phyloP scores from a whole-genome alignment of 176 grass and related monocot genomes.

The Melocanna baccifera region DNA sequence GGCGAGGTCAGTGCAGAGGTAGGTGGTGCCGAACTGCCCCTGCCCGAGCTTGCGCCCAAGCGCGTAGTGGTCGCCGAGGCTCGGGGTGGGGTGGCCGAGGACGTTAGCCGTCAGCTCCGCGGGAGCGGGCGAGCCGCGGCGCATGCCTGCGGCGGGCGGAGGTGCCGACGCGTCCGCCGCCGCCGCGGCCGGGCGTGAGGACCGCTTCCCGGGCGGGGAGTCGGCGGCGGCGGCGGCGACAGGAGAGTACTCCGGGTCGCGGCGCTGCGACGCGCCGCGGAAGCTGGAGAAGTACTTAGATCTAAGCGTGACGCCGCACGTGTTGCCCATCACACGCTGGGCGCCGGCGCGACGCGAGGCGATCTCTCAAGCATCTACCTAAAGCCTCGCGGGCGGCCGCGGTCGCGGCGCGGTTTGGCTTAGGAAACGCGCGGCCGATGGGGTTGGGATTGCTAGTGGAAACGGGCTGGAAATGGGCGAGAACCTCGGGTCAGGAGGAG shows the following conservation, averaged over 20 bases:
- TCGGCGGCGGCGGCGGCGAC: constrained; percentile 23
- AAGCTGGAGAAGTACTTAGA: constrained; percentile 63
- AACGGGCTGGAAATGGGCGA: not conserved
- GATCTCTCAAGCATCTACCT: constrained; percentile 29
- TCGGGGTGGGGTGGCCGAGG: constrained; percentile 67
- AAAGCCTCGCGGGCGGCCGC: not conserved
- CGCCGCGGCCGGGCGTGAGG: constrained; percentile 13
- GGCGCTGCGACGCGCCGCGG: constrained; percentile 48
- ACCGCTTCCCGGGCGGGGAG: constrained; percentile 5
- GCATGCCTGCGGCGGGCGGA: constrained; percentile 41
- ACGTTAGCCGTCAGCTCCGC: constrained; percentile 59
- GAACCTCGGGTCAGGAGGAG: not conserved
- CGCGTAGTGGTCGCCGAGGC: constrained; percentile 72
- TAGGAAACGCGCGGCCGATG: not conserved
- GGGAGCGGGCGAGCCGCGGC: constrained; percentile 44
- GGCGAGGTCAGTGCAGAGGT: constrained; percentile 86
- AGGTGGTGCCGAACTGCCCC: constrained; percentile 94
- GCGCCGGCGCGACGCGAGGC: constrained; percentile 9
- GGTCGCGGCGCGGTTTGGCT: constrained; percentile 21
- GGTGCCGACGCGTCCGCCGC: constrained; percentile 1
- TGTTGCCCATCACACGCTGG: constrained; percentile 48
- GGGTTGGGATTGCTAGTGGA: not conserved
- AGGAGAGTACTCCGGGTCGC: constrained; percentile 33
- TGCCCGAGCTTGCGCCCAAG: constrained; percentile 88
- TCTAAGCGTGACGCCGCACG: constrained; percentile 57